Evolutionary conservation across 164 flowering plant genomes (phyloP).

Genomic region (Sedum album): DNA sequence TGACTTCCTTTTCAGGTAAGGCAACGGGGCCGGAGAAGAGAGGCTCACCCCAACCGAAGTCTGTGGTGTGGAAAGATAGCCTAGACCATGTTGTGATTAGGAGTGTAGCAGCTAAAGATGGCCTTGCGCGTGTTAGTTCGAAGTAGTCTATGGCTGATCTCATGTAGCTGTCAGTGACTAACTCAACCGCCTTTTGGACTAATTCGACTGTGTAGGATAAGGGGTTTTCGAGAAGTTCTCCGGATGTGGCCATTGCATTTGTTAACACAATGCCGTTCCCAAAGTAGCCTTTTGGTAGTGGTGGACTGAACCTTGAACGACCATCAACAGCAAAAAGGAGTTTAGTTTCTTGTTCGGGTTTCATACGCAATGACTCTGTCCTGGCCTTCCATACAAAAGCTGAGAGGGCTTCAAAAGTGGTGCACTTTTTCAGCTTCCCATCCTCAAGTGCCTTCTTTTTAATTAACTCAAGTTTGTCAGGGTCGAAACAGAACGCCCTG

Average conservation of each 20-base stretch:
- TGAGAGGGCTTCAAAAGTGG: conserved; percentile 78
- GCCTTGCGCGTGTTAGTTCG: no score
- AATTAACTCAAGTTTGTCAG: conserved; percentile 52
- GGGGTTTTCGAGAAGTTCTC: conserved; percentile 51
- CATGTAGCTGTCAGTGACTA: no score
- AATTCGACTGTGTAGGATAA: conserved; percentile 45
- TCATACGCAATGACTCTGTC: conserved; percentile 40
- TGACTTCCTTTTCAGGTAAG: no score
- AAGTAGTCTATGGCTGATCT: no score
- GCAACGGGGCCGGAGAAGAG: no score
- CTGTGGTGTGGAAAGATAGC: no score
- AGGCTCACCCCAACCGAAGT: no score
- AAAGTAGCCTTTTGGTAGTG: conserved; percentile 60
- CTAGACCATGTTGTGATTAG: no score
- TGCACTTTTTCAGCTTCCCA: conserved; percentile 48
- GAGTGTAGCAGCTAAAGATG: no score
- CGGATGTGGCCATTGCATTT: conserved; percentile 47
- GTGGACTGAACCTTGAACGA: conserved; percentile 58
- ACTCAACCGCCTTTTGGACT: conserved; percentile 55
- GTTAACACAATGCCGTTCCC: conserved; percentile 86
- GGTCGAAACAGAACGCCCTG: conserved; percentile 59
- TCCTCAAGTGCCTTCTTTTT: conserved; percentile 50
- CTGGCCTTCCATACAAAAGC: conserved; percentile 86
- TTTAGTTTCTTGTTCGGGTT: conserved; percentile 66
- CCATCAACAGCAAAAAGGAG: no score